phyloP scores from a whole-genome alignment of 2,329 filamentous ascomycete genomes.

The Colletotrichum eremochloae region DNA sequence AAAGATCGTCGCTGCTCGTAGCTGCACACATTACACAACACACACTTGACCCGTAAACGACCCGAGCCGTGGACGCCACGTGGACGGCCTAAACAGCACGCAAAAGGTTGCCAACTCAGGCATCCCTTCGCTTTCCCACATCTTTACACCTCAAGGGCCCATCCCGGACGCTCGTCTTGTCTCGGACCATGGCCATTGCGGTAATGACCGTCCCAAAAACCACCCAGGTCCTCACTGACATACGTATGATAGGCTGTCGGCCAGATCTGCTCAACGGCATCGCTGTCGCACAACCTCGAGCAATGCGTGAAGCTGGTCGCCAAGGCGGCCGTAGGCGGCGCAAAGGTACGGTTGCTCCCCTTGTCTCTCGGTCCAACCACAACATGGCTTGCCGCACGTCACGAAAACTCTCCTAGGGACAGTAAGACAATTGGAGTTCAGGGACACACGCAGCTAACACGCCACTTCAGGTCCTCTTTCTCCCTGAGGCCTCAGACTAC shows the following conservation, averaged over 20 bases:
- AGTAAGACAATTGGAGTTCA: not conserved
- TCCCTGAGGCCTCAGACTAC: constrained; percentile 93
- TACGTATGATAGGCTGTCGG: constrained; percentile 78
- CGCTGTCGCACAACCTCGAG: constrained; percentile 81
- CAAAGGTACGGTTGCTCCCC: constrained; percentile 69
- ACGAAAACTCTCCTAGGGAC: not conserved
- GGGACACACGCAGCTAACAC: not conserved
- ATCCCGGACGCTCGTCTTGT: constrained; percentile 20
- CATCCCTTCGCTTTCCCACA: not conserved
- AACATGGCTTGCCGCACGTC: not conserved
- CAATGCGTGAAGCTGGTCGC: constrained; percentile 80
- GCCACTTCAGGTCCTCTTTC: constrained; percentile 77
- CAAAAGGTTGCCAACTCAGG: not conserved
- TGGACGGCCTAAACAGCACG: not conserved
- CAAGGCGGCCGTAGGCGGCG: constrained; percentile 81
- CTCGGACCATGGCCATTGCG: constrained; percentile 47
- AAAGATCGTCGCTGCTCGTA: constrained; percentile 7
- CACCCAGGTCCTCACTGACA: constrained; percentile 10
- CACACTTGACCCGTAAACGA: not conserved
- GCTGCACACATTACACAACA: too few species aligned
- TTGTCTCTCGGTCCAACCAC: not conserved
- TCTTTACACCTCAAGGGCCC: not conserved
- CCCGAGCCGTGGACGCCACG: not conserved
- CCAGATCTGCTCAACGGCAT: constrained; percentile 88
- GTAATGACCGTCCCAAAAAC: constrained; percentile 41